phyloP scores from a whole-genome alignment of 1,139 yeast species.

The Taphrina populina region DNA sequence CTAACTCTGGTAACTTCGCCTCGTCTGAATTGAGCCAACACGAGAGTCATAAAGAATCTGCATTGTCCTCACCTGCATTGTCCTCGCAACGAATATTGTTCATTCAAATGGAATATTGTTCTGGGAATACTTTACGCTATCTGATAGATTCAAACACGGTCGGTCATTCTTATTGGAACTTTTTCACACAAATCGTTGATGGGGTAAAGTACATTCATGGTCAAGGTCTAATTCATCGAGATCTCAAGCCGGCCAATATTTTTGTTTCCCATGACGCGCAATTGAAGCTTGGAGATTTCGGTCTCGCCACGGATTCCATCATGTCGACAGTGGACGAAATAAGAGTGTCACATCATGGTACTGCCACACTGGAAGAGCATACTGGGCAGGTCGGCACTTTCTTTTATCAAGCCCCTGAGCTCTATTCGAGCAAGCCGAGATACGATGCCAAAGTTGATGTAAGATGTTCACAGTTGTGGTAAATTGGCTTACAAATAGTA shows the following conservation, averaged over 20 bases:
- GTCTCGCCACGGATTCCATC: constrained; percentile 60
- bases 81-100: constrained; percentile 57
- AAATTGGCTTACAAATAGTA: too few relatives aligned
- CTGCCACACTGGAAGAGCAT: constrained; percentile 54
- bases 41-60: constrained; percentile 40
- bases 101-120: constrained; percentile 98
- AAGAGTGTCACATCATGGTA: constrained; percentile 37
- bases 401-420: constrained; percentile 86
- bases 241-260: constrained; percentile 91
- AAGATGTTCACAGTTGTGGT: too few relatives aligned
- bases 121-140: constrained; percentile 82
- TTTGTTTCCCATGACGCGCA: constrained; percentile 88
- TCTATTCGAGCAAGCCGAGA: not conserved
- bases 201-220: constrained; percentile 89
- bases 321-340: not conserved
- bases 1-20: not conserved
- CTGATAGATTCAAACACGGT: constrained; percentile 79
- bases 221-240: constrained; percentile 93
- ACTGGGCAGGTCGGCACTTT: constrained; percentile 65
- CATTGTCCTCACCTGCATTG: constrained; percentile 41
- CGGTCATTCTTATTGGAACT: constrained; percentile 79
- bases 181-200: constrained; percentile 82
- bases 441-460: constrained; percentile 60
- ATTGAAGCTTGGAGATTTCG: constrained; percentile 95
- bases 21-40: constrained; percentile 38